Evolutionary conservation across 345 rosid genomes (phyloP).

Genomic region (Populus ilicifolia): DNA sequence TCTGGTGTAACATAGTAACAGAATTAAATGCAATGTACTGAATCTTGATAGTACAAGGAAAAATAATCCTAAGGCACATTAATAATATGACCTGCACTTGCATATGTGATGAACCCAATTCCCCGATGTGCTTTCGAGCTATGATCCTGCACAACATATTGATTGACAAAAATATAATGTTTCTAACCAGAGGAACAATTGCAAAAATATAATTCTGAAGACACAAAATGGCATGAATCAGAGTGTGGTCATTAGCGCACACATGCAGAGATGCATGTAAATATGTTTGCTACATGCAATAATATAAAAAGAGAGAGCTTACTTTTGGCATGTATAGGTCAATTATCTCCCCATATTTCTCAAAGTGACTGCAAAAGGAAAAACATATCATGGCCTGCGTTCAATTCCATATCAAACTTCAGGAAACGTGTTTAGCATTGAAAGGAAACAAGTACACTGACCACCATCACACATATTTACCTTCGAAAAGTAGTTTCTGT

Average conservation of each 20-base stretch:
- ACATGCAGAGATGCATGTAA: not conserved
- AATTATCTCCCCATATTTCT: slow-evolving; percentile 84
- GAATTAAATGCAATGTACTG: not conserved
- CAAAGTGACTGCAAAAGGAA: slow-evolving; percentile 72
- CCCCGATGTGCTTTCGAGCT: slow-evolving; percentile 85
- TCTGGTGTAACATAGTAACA: not conserved
- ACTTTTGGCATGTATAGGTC: slow-evolving; percentile 99
- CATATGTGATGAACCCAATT: slow-evolving; percentile 89
- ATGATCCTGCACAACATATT: slow-evolving; percentile 57
- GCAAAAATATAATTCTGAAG: not conserved
- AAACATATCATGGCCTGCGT: not conserved
- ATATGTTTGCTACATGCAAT: not conserved
- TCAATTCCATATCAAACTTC: slow-evolving; percentile 8
- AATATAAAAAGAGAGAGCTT: slow-evolving; percentile 9
- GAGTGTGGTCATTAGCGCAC: not conserved
- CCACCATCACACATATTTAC: slow-evolving; percentile 32
- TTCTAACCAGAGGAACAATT: not conserved
- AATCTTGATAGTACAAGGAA: not conserved
- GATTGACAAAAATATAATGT: not conserved
- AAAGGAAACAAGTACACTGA: not conserved
- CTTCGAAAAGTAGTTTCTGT: slow-evolving; percentile 81
- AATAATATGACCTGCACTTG: slow-evolving; percentile 61
- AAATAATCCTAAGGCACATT: slow-evolving; percentile 4
- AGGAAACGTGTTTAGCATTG: not conserved
- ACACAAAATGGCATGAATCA: not conserved